A percentile compares a stretch with the other conserved stretches of the same genome.
Conservation (phyloP, 345 rosid genomes). For the Salix dunnii region DNA sequence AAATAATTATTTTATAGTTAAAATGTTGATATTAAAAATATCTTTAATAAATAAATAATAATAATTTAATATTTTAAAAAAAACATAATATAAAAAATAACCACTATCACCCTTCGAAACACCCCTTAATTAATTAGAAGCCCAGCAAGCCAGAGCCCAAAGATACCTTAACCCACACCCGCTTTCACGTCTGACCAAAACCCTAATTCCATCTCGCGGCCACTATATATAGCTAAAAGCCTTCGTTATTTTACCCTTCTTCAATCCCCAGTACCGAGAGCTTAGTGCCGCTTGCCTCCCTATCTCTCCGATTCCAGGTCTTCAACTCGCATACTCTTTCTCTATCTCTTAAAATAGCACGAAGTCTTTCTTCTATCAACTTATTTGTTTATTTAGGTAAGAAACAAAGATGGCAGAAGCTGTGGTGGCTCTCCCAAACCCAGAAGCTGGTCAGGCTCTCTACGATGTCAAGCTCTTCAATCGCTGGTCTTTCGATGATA, state of each 20-base stretch:
- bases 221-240: neutral
- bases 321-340: neutral
- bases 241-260: neutral
- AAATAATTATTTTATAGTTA: too few relatives aligned
- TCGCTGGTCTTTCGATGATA: conserved; percentile 79
- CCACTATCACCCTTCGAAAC: too few relatives aligned
- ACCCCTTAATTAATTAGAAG: neutral
- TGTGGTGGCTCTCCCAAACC: neutral
- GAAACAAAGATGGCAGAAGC: conserved; percentile 11
- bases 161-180: neutral
- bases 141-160: neutral
- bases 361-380: neutral
- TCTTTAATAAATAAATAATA: too few relatives aligned
- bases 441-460: conserved; percentile 3
- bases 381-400: neutral
- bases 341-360: neutral
- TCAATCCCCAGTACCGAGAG: neutral
- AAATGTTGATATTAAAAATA: too few relatives aligned
- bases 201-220: neutral
- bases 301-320: neutral
- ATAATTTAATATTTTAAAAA: too few relatives aligned
- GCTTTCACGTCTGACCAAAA: neutral
- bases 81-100: too few relatives aligned
- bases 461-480: conserved; percentile 75
- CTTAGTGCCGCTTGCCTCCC: neutral